Evolutionary conservation across 208 protist genomes (phyloP), one percentile per base, ranked within the genome.

Genomic region (Trypanosoma platydactyli): DNA sequence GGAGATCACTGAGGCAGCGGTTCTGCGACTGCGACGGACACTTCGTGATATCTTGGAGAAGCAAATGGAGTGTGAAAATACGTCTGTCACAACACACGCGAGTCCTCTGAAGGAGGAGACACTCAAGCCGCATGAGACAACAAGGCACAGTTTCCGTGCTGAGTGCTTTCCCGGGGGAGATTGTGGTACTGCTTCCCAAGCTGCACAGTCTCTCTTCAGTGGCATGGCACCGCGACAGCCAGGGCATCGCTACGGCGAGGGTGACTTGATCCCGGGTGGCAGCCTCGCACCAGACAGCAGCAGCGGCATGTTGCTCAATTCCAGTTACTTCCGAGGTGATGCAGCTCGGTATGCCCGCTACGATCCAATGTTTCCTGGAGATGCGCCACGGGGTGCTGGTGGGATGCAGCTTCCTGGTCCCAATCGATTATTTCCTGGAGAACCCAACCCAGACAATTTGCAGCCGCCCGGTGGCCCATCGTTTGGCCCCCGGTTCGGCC

Each of bases 351-450:
- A 72, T 51, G 72, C 80, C n/a, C 81, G 89, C 35, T 91, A 84
- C 62, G 81, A 93, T 61, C 87, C 89, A 35, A 92, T 95, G 54
- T 88, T 92, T 57, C 84, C 89, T 11, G 86, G 84, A 12, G 74
- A 93, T 50, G 68, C 5, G 59, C 77, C 16, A 42, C 60, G 9
- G 15, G 56, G 68, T 27, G 18, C 45, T 52, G 49, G 65, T 9
- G 35, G 27, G 3, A 55, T 57, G 45, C 3, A 18, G 51, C n/a
- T 54, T 38, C 51, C 68, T n/a, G 33, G 44, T 13, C 5, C 38
- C 25, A 73, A 65, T 0, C 71, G 63, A 0, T 52, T 44, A n/a
- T 84, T 92, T 69, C 85, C 81, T 20, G 90, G 90, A 1, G 90
- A 95, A 62, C 90, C 90, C 4, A 80, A 94, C 66, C 71, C 74